A percentile compares a stretch with the other conserved stretches of the same genome.
Conservation (phyloP, 352 stramenopile species). For the Pythium brassicae region DNA sequence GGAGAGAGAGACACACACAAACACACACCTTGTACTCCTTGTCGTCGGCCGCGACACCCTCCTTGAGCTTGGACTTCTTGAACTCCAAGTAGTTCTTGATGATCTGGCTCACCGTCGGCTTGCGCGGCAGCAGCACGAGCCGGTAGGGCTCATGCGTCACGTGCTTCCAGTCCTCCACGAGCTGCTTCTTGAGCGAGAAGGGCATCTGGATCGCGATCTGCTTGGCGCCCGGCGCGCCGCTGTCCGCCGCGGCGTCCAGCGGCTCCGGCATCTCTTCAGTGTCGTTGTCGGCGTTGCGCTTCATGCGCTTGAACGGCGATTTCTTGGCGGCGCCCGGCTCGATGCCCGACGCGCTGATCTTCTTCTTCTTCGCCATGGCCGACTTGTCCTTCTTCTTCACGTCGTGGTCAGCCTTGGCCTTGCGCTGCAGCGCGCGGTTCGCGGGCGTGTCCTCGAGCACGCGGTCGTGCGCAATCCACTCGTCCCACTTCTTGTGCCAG, state of each 20-base stretch:
- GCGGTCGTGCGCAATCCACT: constrained; percentile 77
- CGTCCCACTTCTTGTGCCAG: constrained; percentile 91
- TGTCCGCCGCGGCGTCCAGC: constrained; percentile 14
- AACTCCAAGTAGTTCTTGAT: constrained; percentile 77
- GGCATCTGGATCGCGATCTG: constrained; percentile 80
- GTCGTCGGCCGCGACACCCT: constrained; percentile 45
- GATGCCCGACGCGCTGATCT: constrained; percentile 58
- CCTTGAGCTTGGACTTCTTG: constrained; percentile 64
- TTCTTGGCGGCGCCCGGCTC: constrained; percentile 45
- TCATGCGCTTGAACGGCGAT: constrained; percentile 76
- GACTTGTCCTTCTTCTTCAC: constrained; percentile 38
- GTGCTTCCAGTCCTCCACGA: constrained; percentile 90
- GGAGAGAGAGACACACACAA: background rate
- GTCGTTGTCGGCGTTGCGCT: constrained; percentile 57
- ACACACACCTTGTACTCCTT: constrained; percentile 63
- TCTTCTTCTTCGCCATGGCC: constrained; percentile 47
- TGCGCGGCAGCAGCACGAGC: constrained; percentile 79
- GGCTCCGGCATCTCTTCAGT: constrained; percentile 49
- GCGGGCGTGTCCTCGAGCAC: constrained; percentile 63
- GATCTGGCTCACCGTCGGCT: constrained; percentile 74
- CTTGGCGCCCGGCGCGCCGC: constrained; percentile 19
- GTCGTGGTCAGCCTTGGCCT: constrained; percentile 24
- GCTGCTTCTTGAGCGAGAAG: constrained; percentile 90
- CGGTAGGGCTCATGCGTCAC: constrained; percentile 72
- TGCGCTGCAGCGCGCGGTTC: constrained; percentile 52